Conservation (phyloP, 2,329 filamentous ascomycete genomes). For the Alternaria triticimaculans region DNA sequence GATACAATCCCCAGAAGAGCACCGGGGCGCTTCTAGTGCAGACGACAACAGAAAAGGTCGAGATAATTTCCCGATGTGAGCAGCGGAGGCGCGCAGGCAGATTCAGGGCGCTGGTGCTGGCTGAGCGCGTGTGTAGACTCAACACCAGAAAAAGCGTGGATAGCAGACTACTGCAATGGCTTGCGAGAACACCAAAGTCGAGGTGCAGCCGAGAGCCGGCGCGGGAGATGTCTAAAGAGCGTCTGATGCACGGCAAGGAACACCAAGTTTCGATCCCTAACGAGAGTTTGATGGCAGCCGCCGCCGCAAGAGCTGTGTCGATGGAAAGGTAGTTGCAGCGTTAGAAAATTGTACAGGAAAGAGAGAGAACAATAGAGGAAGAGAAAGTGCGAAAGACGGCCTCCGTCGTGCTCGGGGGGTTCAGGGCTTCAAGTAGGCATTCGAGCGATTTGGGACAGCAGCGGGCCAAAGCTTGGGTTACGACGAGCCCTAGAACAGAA, state of each 20-base stretch:
- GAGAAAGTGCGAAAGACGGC: conserved; percentile 31
- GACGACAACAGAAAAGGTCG: neutral
- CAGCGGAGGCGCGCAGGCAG: neutral
- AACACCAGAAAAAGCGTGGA: conserved; percentile 43
- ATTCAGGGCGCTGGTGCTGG: conserved; percentile 13
- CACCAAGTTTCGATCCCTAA: conserved; percentile 32
- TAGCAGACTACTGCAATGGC: conserved; percentile 32
- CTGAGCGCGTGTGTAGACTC: conserved; percentile 30
- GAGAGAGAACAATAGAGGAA: conserved; percentile 28
- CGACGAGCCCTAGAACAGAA: conserved; percentile 39
- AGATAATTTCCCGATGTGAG: neutral
- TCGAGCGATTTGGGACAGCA: conserved; percentile 42
- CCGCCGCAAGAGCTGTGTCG: conserved; percentile 22
- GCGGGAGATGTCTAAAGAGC: conserved; percentile 21
- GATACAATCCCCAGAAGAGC: neutral
- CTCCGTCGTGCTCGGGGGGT: conserved; percentile 16
- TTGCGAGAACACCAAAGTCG: conserved; percentile 45
- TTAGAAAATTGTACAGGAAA: conserved; percentile 25
- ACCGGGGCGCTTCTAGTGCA: neutral
- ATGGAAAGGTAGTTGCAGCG: conserved; percentile 32
- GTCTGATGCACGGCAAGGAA: conserved; percentile 38
- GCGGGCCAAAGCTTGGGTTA: conserved; percentile 43
- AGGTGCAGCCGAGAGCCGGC: conserved; percentile 30
- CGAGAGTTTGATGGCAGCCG: conserved; percentile 39
- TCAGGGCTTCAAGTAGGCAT: conserved; percentile 36